phyloP scores from a whole-genome alignment of 2,329 filamentous ascomycete species.

The Dichotomopilus funicola region DNA sequence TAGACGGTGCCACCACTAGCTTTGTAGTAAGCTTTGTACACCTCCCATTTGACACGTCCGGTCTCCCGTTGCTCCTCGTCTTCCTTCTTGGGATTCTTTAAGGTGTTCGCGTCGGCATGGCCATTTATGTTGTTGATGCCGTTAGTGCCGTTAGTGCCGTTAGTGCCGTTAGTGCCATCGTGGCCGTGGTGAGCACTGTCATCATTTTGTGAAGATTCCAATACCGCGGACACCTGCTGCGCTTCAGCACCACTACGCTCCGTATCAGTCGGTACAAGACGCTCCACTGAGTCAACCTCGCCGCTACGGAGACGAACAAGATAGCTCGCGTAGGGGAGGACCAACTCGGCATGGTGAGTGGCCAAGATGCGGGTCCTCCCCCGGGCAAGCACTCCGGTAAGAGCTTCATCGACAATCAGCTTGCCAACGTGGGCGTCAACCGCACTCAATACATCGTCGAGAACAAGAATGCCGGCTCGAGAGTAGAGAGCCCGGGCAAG shows the following conservation, averaged over 20 bases:
- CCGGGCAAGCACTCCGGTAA: conserved; percentile 43
- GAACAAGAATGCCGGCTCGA: conserved; percentile 36
- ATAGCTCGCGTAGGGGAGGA: conserved; percentile 27
- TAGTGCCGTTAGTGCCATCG: neutral
- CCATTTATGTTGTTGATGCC: neutral
- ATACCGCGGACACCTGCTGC: neutral
- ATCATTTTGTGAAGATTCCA: neutral
- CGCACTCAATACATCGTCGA: conserved; percentile 48
- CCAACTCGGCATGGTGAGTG: conserved; percentile 42
- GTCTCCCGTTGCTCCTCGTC: conserved; percentile 28
- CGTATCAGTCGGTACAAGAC: conserved; percentile 7
- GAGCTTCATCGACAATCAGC: conserved; percentile 45
- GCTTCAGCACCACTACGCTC: neutral
- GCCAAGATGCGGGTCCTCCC: conserved; percentile 58
- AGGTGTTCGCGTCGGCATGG: neutral
- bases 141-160: neutral
- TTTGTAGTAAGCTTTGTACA: conserved; percentile 30
- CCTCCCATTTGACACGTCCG: conserved; percentile 30
- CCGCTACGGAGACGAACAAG: conserved; percentile 28
- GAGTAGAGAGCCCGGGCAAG: conserved; percentile 42
- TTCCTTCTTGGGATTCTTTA: conserved; percentile 9
- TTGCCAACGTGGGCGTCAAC: conserved; percentile 38
- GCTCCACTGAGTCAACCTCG: conserved; percentile 22
- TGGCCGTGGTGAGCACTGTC: neutral
- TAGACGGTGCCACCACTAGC: conserved; percentile 26